Evolutionary conservation across 495 filamentous ascomycete species (phyloP).

Genomic region (Sphaerosporella brunnea): DNA sequence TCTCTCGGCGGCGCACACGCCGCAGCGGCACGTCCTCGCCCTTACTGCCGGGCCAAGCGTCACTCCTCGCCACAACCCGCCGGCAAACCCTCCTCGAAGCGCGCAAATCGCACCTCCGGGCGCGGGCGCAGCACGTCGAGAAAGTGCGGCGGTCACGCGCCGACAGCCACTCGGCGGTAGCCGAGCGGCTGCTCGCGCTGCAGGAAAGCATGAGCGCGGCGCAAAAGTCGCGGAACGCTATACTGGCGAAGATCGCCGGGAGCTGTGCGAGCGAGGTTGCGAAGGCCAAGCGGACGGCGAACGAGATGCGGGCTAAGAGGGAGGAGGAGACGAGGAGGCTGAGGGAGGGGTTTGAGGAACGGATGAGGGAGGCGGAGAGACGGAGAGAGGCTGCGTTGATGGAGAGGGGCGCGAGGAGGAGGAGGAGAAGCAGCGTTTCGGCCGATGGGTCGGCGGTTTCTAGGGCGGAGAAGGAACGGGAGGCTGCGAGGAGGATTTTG

Average conservation of each 20-base stretch:
- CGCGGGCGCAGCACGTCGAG: slow-evolving; percentile 85
- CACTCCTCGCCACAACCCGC: slow-evolving; percentile 21
- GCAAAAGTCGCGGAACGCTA: slow-evolving; percentile 73
- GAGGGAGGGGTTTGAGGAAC: slow-evolving; percentile 18
- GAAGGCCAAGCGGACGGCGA: slow-evolving; percentile 79
- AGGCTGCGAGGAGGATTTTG: slow-evolving; percentile 58
- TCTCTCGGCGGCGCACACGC: slow-evolving; percentile 19
- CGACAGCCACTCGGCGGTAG: slow-evolving; percentile 58
- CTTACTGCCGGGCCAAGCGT: background rate
- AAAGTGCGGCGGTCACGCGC: slow-evolving; percentile 84
- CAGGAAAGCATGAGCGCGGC: slow-evolving; percentile 76
- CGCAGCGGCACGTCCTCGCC: slow-evolving; percentile 15
- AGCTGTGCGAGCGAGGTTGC: slow-evolving; percentile 90
- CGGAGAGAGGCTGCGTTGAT: slow-evolving; percentile 18
- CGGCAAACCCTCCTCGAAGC: slow-evolving; percentile 49
- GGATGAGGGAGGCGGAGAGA: slow-evolving; percentile 22
- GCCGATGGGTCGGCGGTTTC: slow-evolving; percentile 33
- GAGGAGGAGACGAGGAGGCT: slow-evolving; percentile 67
- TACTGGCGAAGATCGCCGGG: slow-evolving; percentile 82
- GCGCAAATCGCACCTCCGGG: slow-evolving; percentile 81
- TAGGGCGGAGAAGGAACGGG: slow-evolving; percentile 46
- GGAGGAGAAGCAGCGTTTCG: slow-evolving; percentile 14
- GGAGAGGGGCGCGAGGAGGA: slow-evolving; percentile 19
- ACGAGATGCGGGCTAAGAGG: slow-evolving; percentile 77
- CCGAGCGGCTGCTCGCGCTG: slow-evolving; percentile 35